A percentile compares a stretch with the other conserved stretches of the same genome.
Evolutionary conservation across 2,329 filamentous ascomycete species (phyloP).

Genomic region (Cercospora brassicicola): DNA sequence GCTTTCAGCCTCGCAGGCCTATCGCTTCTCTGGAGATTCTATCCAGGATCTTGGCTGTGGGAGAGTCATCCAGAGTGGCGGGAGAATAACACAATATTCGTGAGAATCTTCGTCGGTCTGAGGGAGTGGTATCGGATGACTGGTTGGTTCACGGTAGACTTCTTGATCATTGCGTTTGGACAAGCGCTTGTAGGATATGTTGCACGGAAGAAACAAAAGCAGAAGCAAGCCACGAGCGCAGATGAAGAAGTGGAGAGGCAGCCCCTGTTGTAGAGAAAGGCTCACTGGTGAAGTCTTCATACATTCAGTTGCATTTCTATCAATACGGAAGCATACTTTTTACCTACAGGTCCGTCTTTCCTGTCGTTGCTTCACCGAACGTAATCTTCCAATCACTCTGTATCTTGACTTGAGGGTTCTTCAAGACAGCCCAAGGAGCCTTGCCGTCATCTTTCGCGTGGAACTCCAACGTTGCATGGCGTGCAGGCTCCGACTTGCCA

Average conservation of each 20-base stretch:
- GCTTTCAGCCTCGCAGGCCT: not conserved
- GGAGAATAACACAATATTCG: not conserved
- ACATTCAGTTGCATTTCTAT: not conserved
- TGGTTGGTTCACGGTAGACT: not conserved
- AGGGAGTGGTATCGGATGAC: not conserved
- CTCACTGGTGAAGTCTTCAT: not conserved
- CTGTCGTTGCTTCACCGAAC: slow-evolving; percentile 41
- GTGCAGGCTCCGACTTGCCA: slow-evolving; percentile 44
- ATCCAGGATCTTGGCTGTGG: not conserved
- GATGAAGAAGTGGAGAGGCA: not conserved
- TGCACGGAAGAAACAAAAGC: not conserved
- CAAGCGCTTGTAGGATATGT: not conserved
- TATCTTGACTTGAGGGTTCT: slow-evolving; percentile 63
- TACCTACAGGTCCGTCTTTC: not conserved
- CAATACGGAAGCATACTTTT: not conserved
- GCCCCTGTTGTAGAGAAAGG: too few species aligned
- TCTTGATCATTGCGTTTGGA: not conserved
- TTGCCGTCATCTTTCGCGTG: slow-evolving; percentile 53
- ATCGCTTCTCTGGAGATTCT: not conserved
- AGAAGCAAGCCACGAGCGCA: not conserved
- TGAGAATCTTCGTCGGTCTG: not conserved
- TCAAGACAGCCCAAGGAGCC: slow-evolving; percentile 64
- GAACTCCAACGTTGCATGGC: slow-evolving; percentile 61
- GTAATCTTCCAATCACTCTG: slow-evolving; percentile 64
- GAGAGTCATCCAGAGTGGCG: not conserved